Base-by-base conservation (phyloP, 2,329 filamentous ascomycete species). In the Verticillium nonalfalfae region DNA sequence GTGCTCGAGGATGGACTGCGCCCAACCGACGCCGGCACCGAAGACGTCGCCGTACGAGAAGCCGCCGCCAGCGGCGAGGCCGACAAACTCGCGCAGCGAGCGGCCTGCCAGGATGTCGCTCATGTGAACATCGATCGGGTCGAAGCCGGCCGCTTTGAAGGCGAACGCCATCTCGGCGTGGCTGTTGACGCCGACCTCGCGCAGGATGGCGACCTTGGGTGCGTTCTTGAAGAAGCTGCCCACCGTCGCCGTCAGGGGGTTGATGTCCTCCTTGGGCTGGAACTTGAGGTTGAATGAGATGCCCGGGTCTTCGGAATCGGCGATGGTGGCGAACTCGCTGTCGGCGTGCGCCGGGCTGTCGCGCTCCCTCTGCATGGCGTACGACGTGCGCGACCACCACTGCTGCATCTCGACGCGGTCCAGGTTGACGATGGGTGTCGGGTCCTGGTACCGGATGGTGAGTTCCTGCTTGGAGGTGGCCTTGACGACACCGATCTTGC, bases 101-200 rank as follows among this genome's bases (percentile, higher is more conserved):
- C 91, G 87, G 15, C 90, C 89, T 11, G 86, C 87, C 31, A 91
- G 87, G 61, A 98, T 88, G 69, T 98, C 94, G 3, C 90, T 95
- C 95, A 99, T 98, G 81, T 97, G 94, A 1, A 98, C 89, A 71
- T 99, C 94, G 56, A 98, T 85, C 14, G 93, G 87, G 58, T 93
- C 89, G 78, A 98, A 98, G 40, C 94, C 94, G 54, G 95, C 94
- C 39, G 88, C 87, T 66, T 90, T 88, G 82, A 98, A 98, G 57
- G 93, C 93, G 71, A 96, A 98, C 1, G 95, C 95, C 91, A 99
- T 96, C 75, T 99, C 95, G n/a, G 92, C 88, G 69, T 97, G 87
- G 52, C 93, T 91, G 77, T 99, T 98, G 67, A 97, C 91, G 73
- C 95, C 95, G 74, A 97, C 93, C 75, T 98, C 95, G 71, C 95